Evolutionary conservation across 2,329 filamentous ascomycete species (phyloP).

Genomic region (Ceratocystis ficicola): DNA sequence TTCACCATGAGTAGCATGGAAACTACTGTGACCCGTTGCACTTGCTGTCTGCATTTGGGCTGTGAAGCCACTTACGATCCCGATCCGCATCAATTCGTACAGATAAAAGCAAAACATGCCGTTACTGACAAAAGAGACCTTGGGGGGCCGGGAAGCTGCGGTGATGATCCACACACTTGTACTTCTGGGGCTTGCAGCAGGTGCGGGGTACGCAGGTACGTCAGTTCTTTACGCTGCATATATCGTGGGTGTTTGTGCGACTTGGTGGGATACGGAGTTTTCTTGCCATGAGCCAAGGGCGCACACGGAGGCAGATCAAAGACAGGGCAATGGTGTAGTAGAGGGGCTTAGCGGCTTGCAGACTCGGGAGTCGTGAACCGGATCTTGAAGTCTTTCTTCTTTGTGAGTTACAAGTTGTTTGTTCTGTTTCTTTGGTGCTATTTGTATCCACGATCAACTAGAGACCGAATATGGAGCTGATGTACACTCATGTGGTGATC

Average conservation of each 20-base stretch:
- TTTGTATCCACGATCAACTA: not conserved
- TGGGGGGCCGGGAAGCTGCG: not conserved
- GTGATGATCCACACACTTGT: conserved; percentile 32
- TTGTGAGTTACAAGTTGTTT: conserved; percentile 8
- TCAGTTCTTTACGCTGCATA: conserved; percentile 53
- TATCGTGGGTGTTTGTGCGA: conserved; percentile 45
- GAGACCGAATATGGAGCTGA: not conserved
- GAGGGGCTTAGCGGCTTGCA: not conserved
- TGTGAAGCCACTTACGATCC: conserved; percentile 33
- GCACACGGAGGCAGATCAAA: not conserved
- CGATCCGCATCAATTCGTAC: conserved; percentile 27
- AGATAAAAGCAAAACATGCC: not conserved
- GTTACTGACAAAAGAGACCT: not conserved
- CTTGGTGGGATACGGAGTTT: conserved; percentile 43
- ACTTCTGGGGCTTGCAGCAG: conserved; percentile 39
- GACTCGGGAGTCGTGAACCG: not conserved
- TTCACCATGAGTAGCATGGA: not conserved
- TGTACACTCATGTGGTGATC: not conserved
- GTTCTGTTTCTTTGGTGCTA: not conserved
- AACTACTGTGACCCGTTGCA: not conserved
- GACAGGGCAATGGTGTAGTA: too few species aligned
- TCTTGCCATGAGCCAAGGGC: not conserved
- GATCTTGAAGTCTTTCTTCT: conserved; percentile 13
- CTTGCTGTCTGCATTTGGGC: conserved; percentile 37
- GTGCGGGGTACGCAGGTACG: conserved; percentile 47